phyloP scores from a whole-genome alignment of 1,139 yeast genomes.

The Meyerozyma guilliermondii region DNA sequence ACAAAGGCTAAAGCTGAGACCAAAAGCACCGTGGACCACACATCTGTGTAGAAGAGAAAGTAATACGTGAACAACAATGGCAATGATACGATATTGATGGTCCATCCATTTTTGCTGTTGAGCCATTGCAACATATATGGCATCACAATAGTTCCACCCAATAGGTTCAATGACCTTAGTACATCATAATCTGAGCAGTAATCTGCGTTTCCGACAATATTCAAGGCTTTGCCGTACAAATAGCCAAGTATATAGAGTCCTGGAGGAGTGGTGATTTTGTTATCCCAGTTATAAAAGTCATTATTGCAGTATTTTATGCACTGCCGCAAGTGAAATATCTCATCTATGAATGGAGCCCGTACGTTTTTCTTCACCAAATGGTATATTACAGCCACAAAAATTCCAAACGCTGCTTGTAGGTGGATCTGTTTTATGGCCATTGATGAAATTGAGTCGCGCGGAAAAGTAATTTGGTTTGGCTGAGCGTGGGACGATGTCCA shows the following conservation, averaged over 20 bases:
- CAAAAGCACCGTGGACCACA: conserved; percentile 79
- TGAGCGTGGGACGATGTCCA: neutral
- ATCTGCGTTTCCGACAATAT: conserved; percentile 13
- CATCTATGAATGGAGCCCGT: conserved; percentile 59
- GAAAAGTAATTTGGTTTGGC: neutral
- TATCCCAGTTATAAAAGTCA: conserved; percentile 68
- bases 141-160: conserved; percentile 57
- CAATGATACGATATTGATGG: conserved; percentile 46
- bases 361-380: conserved; percentile 14
- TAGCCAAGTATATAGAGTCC: conserved; percentile 75
- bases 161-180: conserved; percentile 53
- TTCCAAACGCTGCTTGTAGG: neutral
- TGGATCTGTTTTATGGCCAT: neutral
- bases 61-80: conserved; percentile 75
- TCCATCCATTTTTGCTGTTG: conserved; percentile 35
- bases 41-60: conserved; percentile 83
- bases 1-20: conserved; percentile 39
- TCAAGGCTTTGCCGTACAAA: conserved; percentile 31
- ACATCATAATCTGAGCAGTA: conserved; percentile 36
- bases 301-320: conserved; percentile 62
- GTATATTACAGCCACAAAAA: neutral
- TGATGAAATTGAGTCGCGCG: neutral
- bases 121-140: conserved; percentile 33
- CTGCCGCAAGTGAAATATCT: conserved; percentile 80
- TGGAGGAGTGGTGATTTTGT: conserved; percentile 95